These are phyloP conservation scores for Chalciporus sp. DNA, from an alignment of 1,284 basidiomycete species.

Conservation along the genomic window DNA sequence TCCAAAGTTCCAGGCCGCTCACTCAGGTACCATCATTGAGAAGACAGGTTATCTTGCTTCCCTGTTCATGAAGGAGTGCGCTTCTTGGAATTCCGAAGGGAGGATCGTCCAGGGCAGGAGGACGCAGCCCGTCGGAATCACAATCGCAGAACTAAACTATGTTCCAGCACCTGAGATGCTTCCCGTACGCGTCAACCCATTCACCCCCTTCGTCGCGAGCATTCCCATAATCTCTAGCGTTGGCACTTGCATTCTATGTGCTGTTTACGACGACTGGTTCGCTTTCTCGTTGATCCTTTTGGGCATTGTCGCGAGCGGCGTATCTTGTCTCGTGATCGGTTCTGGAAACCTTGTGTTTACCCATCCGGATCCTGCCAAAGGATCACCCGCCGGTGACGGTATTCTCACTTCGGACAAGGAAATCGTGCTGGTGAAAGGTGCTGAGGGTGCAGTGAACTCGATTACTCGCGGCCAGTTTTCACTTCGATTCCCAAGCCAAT, in stretches of 20 bases:
- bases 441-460: constrained; percentile 34
- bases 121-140: constrained; percentile 18
- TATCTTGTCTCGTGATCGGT: constrained; percentile 30
- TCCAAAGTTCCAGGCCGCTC: constrained; percentile 23
- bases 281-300: constrained; percentile 30
- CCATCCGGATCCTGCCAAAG: constrained; percentile 25
- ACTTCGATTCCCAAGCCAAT: constrained; percentile 25
- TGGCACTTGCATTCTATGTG: constrained; percentile 17
- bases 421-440: constrained; percentile 29
- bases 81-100: constrained; percentile 8
- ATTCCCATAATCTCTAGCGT: constrained; percentile 27
- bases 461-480: constrained; percentile 33
- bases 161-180: constrained; percentile 10
- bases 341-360: constrained; percentile 25
- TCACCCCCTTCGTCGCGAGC: constrained; percentile 8
- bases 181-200: constrained; percentile 3
- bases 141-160: constrained; percentile 21
- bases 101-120: constrained; percentile 9
- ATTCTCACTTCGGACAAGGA: constrained; percentile 24
- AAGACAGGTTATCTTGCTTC: constrained; percentile 20
- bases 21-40: constrained; percentile 26
- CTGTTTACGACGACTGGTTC: constrained; percentile 26
- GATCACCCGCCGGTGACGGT: constrained; percentile 28
- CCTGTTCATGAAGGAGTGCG: constrained; percentile 20
- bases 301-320: constrained; percentile 32